Base-by-base conservation (phyloP, 78 protist species). In the Dictyostelium capitatum region DNA sequence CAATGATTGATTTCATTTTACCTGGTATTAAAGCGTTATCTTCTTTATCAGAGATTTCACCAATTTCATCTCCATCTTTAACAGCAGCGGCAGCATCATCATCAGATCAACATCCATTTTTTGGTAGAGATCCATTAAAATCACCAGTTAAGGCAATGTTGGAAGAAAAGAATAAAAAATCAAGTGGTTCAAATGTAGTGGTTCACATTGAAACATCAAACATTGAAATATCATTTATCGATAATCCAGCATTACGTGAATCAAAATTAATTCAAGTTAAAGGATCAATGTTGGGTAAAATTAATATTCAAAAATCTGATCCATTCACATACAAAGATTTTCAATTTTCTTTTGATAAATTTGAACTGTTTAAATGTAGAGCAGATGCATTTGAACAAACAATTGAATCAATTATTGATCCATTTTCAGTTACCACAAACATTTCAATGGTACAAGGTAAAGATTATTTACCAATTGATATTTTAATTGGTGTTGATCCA, bases 1-100 rank as follows among this genome's bases (percentile, higher is more conserved):
- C 93, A 17, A 87, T 87, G 56, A 87, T 87, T 62, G 93, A 87
- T 64, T 87, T 87, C 57, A 77, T 87, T 37, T 64, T 77, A 79
- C 93, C 93, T 10, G 93, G 93, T 17, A 43, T 87, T 57, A 87
- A 28, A 30, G 85, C 84, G 17, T 57, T 87, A 11, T 65, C 93
- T 19, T 74, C 93, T 6, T 43, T 87, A 11, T 87, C 93, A 1
- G 93, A 87, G 7, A 57, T 87, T 6, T 78, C 93, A 32, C 93
- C 93, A 20, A 54, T 77, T 7, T 23, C 59, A 1, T 87, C 93
- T 19, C 93, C 93, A 30, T n/a, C 75, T 14, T 11, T 75, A 47
- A 14, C 30, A 0, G 51, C 70, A 9, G n/a, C n/a, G n/a, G 82
- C 37, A 15, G 17, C 79, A 19, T n/a, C n/a, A 19, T 41, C 14